Percentiles rank a stretch among this genome's conserved stretches.
Evolutionary conservation across 768 basidiomycete genomes (phyloP).

Genomic region (Trametes sanguinea): DNA sequence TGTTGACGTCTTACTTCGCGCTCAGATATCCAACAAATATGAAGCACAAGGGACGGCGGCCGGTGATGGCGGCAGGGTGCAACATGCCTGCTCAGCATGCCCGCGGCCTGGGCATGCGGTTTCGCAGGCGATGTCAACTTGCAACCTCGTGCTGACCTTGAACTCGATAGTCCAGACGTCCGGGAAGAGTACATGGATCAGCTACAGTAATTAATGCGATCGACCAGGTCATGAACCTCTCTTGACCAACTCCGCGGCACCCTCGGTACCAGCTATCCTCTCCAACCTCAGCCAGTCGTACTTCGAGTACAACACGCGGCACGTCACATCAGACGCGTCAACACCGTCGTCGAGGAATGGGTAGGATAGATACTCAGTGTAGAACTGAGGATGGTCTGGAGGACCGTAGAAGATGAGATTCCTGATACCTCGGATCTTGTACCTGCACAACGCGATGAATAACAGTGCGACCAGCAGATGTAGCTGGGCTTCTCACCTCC

Average conservation of each 20-base stretch:
- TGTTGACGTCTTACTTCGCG: too few species aligned
- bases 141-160: too few species aligned
- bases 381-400: constrained; percentile 90
- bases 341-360: constrained; percentile 91
- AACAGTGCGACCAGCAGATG: neutral
- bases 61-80: too few species aligned
- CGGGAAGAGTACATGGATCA: neutral
- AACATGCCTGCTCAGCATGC: too few species aligned
- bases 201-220: neutral
- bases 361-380: constrained; percentile 84
- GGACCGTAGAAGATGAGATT: constrained; percentile 93
- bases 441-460: constrained; percentile 46
- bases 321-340: constrained; percentile 84
- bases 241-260: constrained; percentile 34
- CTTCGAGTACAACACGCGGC: constrained; percentile 79
- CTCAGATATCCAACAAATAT: too few species aligned
- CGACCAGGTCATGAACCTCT: constrained; percentile 7
- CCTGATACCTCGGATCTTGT: constrained; percentile 89
- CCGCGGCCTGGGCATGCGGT: too few species aligned
- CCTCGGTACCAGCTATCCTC: constrained; percentile 67
- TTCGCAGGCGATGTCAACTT: too few species aligned
- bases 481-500: constrained; percentile 50
- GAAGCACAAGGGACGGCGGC: too few species aligned
- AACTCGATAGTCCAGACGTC: too few species aligned
- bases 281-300: constrained; percentile 90